Evolutionary conservation across 371 early-diverging fungal species (phyloP).

Genomic region (Circinella minor): DNA sequence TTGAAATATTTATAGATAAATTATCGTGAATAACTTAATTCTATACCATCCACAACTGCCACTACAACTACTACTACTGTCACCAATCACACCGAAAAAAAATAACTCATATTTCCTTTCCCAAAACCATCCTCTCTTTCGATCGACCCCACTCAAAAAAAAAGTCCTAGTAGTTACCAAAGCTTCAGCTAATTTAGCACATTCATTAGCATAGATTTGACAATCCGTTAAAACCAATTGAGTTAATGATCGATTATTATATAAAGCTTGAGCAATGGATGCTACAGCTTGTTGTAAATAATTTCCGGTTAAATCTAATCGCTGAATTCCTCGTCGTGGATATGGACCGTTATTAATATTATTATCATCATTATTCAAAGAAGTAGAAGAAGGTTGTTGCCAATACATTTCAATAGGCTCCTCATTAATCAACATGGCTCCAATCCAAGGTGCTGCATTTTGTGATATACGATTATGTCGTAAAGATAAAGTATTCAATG

Average conservation of each 20-base stretch:
- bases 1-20: too few relatives aligned
- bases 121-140: too few relatives aligned
- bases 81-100: background rate
- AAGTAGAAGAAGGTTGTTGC: constrained; percentile 4
- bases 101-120: background rate
- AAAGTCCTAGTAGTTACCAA: constrained; percentile 38
- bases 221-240: constrained; percentile 55
- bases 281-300: constrained; percentile 52
- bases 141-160: background rate
- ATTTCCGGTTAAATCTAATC: constrained; percentile 60
- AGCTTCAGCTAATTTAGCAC: constrained; percentile 57
- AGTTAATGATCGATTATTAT: constrained; percentile 49
- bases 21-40: too few relatives aligned
- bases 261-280: constrained; percentile 57
- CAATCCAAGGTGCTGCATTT: constrained; percentile 54
- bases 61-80: background rate
- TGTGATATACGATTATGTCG: constrained; percentile 54
- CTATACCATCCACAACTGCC: too few relatives aligned
- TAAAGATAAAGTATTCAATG: constrained; percentile 54
- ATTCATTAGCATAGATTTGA: constrained; percentile 55
- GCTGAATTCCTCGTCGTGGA: constrained; percentile 39
- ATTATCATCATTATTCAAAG: too few relatives aligned
- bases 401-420: constrained; percentile 34
- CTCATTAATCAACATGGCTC: constrained; percentile 54
- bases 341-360: constrained; percentile 1